Base-by-base conservation (phyloP, 768 basidiomycete genomes). In the Suillus cothurnatus region DNA sequence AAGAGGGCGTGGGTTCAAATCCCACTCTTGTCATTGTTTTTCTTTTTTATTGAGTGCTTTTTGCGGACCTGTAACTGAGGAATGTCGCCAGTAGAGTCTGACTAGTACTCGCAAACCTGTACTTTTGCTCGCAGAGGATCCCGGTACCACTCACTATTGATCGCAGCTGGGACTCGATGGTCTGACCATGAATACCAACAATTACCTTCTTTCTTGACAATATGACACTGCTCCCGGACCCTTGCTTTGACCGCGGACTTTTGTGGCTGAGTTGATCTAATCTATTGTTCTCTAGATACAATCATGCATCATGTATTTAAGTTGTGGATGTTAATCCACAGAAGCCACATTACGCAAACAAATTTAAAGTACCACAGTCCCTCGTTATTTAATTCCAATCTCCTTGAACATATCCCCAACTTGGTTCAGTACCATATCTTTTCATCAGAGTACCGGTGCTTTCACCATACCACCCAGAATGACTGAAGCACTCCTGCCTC, bases 21-120 rank as follows among this genome's bases (percentile, higher is more conserved):
- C 79, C 78, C 79, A 77, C 76, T 79, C 76, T 78, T 78, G 77
- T 80, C 79, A 80, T 39, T n/a, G n/a, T n/a, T n/a, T n/a, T n/a
- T n/a, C n/a, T n/a, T n/a, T n/a, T n/a, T n/a, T n/a, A n/a, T n/a
- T n/a, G n/a, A n/a, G n/a, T n/a, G n/a, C n/a, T n/a, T n/a, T n/a
- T n/a, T n/a, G n/a, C n/a, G n/a, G n/a, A n/a, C n/a, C n/a, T n/a
- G n/a, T n/a, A n/a, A n/a, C n/a, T n/a, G n/a, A n/a, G n/a, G n/a
- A 45, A 45, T n/a, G 1, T 19, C 2, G 7, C 17, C 6, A 19
- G 41, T 41, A 41, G 19, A 41, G 6, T 41, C 19, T 11, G 21
- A 21, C 11, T 4, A 15, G 15, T 26, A 3, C 26, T 50, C 14
- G 15, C 49, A 26, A 6, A 6, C 2, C 41, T 38, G 26, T 28